phyloP scores from a whole-genome alignment of 805 yeast species.

The Candida ortonii region DNA sequence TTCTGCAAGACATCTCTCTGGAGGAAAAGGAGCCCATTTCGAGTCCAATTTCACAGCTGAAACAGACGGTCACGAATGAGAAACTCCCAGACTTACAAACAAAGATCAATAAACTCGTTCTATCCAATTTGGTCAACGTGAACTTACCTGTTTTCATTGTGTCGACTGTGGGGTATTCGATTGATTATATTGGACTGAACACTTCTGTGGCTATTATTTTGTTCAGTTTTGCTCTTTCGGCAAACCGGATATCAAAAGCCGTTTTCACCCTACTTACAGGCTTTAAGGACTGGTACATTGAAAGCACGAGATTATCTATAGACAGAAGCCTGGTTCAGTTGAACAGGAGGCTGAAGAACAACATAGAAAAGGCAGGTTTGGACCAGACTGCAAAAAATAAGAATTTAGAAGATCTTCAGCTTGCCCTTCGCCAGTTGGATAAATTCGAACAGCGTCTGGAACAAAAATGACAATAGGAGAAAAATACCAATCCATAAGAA shows the following conservation, averaged over 20 bases:
- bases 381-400: slow-evolving; percentile 12
- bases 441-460: slow-evolving; percentile 9
- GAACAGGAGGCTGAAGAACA: slow-evolving; percentile 17
- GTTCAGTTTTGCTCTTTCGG: slow-evolving; percentile 28
- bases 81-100: slow-evolving; percentile 30
- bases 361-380: slow-evolving; percentile 15
- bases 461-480: too few species aligned
- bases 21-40: slow-evolving; percentile 3
- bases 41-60: slow-evolving; percentile 20
- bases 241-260: slow-evolving; percentile 26
- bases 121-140: slow-evolving; percentile 24
- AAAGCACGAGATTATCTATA: slow-evolving; percentile 24
- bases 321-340: slow-evolving; percentile 23
- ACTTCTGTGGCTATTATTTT: slow-evolving; percentile 27
- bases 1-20: slow-evolving; percentile 15
- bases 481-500: too few species aligned
- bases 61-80: slow-evolving; percentile 14
- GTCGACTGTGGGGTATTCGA: slow-evolving; percentile 26
- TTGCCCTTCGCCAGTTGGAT: slow-evolving; percentile 13
- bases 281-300: slow-evolving; percentile 28
- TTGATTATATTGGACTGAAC: slow-evolving; percentile 28
- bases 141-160: slow-evolving; percentile 28
- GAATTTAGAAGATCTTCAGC: slow-evolving; percentile 13
- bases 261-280: slow-evolving; percentile 15
- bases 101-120: slow-evolving; percentile 23